A percentile compares a stretch with the other conserved stretches of the same genome.
Evolutionary conservation across 2,329 filamentous ascomycete genomes (phyloP).

Genomic region (Pyricularia sp.): DNA sequence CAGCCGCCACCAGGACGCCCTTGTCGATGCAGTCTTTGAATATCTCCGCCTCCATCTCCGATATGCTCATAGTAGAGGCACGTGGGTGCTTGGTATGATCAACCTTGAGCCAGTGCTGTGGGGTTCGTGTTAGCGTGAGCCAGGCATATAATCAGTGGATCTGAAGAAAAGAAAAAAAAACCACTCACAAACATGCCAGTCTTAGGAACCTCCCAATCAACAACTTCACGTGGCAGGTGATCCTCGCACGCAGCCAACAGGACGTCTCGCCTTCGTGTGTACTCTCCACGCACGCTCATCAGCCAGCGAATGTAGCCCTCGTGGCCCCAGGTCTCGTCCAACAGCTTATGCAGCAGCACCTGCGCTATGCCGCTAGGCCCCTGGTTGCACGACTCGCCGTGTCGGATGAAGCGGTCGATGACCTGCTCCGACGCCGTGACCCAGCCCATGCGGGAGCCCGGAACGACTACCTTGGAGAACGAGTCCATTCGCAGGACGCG

Average conservation of each 20-base stretch:
- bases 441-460: constrained; percentile 79
- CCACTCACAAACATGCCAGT: constrained; percentile 89
- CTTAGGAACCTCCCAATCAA: constrained; percentile 68
- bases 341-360: constrained; percentile 73
- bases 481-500: constrained; percentile 87
- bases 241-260: constrained; percentile 74
- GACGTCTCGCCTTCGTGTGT: constrained; percentile 68
- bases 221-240: constrained; percentile 63
- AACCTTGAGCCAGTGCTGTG: constrained; percentile 63
- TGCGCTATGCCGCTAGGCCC: constrained; percentile 76
- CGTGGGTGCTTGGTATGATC: constrained; percentile 58
- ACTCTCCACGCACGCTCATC: constrained; percentile 69
- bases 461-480: constrained; percentile 84
- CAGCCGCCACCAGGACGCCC: constrained; percentile 72
- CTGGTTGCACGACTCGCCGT: constrained; percentile 77
- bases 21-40: constrained; percentile 68
- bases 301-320: constrained; percentile 84
- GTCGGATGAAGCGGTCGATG: constrained; percentile 70
- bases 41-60: constrained; percentile 75
- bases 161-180: constrained; percentile 1
- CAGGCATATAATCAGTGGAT: background rate
- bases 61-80: constrained; percentile 39
- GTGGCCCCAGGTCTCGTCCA: constrained; percentile 89
- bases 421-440: constrained; percentile 80
- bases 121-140: background rate